Conservation (phyloP, 768 basidiomycete species). For the Xerocomellus intermedius region DNA sequence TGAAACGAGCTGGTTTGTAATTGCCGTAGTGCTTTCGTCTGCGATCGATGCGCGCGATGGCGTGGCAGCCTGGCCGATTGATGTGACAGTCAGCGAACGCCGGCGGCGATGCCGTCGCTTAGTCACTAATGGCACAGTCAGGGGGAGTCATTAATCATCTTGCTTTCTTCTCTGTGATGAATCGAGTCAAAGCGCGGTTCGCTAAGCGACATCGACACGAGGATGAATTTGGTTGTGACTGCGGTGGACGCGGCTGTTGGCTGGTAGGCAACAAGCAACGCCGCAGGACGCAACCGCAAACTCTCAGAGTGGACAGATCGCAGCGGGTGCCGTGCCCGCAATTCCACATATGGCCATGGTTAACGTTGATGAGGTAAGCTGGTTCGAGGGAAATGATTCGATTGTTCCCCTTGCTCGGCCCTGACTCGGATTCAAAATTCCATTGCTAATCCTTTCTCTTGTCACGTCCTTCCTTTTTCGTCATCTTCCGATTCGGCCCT, state of each 20-base stretch:
- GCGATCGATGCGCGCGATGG: background rate
- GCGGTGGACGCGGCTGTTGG: background rate
- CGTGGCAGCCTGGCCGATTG: background rate
- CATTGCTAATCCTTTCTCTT: slow-evolving; percentile 30
- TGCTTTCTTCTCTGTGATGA: background rate
- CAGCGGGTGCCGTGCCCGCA: background rate
- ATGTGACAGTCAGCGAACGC: slow-evolving; percentile 6
- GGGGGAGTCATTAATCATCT: background rate
- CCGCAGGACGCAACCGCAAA: too few relatives aligned
- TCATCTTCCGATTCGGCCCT: slow-evolving; percentile 37
- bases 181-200: background rate
- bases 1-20: slow-evolving; percentile 11
- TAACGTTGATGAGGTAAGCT: slow-evolving; percentile 7
- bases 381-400: background rate
- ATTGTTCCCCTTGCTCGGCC: slow-evolving; percentile 12
- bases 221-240: background rate
- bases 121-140: slow-evolving; percentile 8
- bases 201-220: background rate
- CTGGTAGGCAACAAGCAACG: background rate
- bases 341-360: background rate
- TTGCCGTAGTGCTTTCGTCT: background rate
- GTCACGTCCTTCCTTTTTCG: slow-evolving; percentile 28
- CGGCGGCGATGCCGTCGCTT: slow-evolving; percentile 12
- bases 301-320: background rate
- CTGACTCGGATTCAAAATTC: slow-evolving; percentile 20